Percentiles rank a stretch among this genome's conserved stretches.
These are phyloP conservation scores for Aspergillus sp. DNA, from an alignment of 2,329 filamentous ascomycete genomes.

Conservation along the genomic window DNA sequence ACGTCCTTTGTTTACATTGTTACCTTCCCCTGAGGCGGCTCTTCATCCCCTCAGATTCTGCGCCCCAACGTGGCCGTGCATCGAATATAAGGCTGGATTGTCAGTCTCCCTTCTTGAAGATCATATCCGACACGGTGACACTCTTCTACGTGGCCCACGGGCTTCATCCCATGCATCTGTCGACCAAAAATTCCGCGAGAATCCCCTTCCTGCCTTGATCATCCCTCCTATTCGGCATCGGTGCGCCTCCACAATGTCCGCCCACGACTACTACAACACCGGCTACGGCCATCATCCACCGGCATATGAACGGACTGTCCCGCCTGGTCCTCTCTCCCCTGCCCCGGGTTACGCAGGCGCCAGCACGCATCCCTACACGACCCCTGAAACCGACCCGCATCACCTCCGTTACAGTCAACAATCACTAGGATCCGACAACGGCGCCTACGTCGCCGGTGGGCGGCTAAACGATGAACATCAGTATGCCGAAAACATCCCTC, in stretches of 20 bases:
- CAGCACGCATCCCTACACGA: conserved; percentile 34
- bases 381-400: conserved; percentile 43
- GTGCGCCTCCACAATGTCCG: conserved; percentile 52
- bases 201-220: conserved; percentile 2
- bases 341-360: conserved; percentile 20
- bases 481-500: conserved; percentile 43
- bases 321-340: conserved; percentile 25
- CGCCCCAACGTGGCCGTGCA: conserved; percentile 12
- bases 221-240: conserved; percentile 4
- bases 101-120: not conserved
- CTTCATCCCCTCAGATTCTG: not conserved
- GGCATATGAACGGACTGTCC: conserved; percentile 33
- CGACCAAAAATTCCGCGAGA: not conserved
- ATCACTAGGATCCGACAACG: conserved; percentile 34
- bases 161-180: not conserved
- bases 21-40: not conserved
- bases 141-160: not conserved
- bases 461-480: conserved; percentile 33
- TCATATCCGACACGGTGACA: not conserved
- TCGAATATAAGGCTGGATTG: not conserved
- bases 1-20: not conserved
- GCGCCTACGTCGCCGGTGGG: conserved; percentile 30
- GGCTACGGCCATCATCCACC: conserved; percentile 34
- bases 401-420: conserved; percentile 38
- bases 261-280: conserved; percentile 65